These are phyloP conservation scores for Meira nashicola DNA, from an alignment of 1,284 basidiomycete genomes.

Conservation along the genomic window DNA sequence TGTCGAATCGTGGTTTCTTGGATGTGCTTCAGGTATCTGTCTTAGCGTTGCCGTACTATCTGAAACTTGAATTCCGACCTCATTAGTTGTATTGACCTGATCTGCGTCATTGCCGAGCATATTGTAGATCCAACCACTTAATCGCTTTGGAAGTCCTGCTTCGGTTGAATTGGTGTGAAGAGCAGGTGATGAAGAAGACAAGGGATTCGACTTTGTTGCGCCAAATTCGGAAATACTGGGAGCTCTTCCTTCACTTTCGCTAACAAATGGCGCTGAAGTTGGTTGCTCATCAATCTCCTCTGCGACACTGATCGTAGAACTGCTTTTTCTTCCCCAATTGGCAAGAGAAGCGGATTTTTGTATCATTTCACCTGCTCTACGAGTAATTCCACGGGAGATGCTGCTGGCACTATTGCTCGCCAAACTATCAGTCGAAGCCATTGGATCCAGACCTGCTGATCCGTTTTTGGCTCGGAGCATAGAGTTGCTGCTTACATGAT, in stretches of 20 bases:
- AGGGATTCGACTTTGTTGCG: too few species aligned
- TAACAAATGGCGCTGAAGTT: background rate
- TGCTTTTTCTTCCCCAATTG: conserved; percentile 1
- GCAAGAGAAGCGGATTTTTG: background rate
- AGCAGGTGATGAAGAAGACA: too few species aligned
- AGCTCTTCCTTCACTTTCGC: background rate
- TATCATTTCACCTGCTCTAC: background rate
- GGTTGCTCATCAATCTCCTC: background rate
- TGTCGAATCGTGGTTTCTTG: too few species aligned
- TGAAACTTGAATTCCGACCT: background rate
- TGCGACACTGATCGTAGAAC: background rate
- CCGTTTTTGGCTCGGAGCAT: too few species aligned
- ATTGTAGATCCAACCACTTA: conserved; percentile 41
- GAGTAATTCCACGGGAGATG: background rate
- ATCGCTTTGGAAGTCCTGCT: conserved; percentile 23
- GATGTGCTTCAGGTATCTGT: background rate
- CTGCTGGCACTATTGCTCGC: background rate
- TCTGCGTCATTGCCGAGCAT: conserved; percentile 29
- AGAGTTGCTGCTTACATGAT: too few species aligned
- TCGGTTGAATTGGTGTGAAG: background rate
- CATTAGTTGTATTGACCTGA: conserved; percentile 14
- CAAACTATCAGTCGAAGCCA: background rate
- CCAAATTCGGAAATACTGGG: too few species aligned
- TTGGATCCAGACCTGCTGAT: background rate
- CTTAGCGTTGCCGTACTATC: background rate